Evolutionary conservation across 1,284 basidiomycete genomes (phyloP), one percentile per base, ranked within the genome.

Genomic region (Leccinum solheimii): DNA sequence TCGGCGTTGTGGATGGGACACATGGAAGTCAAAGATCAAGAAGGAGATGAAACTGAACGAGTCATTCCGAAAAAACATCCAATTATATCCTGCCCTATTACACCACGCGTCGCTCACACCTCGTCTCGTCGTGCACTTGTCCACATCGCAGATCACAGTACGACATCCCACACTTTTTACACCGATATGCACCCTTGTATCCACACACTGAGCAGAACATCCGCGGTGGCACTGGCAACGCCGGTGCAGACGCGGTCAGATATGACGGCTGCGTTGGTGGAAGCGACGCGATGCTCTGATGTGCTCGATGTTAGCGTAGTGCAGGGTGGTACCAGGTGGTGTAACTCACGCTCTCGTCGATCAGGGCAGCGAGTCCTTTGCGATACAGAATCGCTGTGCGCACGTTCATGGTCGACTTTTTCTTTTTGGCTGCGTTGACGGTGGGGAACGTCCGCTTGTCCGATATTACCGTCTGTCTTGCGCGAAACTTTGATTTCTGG

Each of bases 381-480:
- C 87, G 86, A 75, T 94, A 94, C 52, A 94, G 76, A 21, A 94
- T 78, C 26, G 91, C 90, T 45, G 86, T 85, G 61, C 91, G 82
- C 55, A 94, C 84, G 67, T 84, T 87, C 85, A 89, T 89, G 19
- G 84, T 88, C n/a, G 89, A 87, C 71, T 91, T 92, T 77, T 90
- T 92, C 79, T 86, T 87, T 69, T 62, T 74, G 72, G 80, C 76
- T 45, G 80, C 23, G 40, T 60, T 63, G 48, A 58, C 63, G 1
- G 67, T 52, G 36, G 67, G 62, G 60, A 83, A 77, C 57, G 77
- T 76, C 58, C 85, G 83, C 77, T 89, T 88, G 79, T 91, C 89
- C 49, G 89, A 90, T 57, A 91, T 86, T 30, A 75, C 73, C 16
- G 84, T 85, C 68, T 88, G 84, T 51, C 90, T 79, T 51, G 88